A percentile compares a stretch with the other conserved stretches of the same genome.
phyloP scores from a whole-genome alignment of 208 protist species.

The Acanthamoeba sp. region DNA sequence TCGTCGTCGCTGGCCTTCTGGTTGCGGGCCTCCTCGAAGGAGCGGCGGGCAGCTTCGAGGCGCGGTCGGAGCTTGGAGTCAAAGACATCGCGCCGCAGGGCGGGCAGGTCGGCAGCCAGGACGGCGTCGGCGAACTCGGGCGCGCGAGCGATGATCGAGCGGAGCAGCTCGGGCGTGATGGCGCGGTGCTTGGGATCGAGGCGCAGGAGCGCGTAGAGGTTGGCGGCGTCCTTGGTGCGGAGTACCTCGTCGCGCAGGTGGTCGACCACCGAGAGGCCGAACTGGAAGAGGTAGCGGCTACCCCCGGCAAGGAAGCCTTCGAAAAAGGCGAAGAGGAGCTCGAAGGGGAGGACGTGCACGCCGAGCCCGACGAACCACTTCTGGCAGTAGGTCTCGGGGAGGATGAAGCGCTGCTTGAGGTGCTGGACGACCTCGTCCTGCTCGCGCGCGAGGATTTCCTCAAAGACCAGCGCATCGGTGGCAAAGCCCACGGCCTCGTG shows the following conservation, averaged over 20 bases:
- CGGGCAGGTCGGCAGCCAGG: neutral
- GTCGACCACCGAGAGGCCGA: slow-evolving; percentile 37
- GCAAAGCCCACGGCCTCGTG: slow-evolving; percentile 49
- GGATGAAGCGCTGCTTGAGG: slow-evolving; percentile 53
- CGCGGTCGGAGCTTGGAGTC: neutral
- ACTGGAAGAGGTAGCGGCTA: slow-evolving; percentile 46
- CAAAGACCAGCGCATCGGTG: slow-evolving; percentile 35
- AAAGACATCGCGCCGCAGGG: neutral
- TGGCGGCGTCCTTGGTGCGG: neutral
- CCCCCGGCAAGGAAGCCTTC: slow-evolving; percentile 27
- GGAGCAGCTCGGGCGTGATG: neutral
- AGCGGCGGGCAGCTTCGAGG: slow-evolving; percentile 7
- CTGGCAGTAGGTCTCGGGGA: slow-evolving; percentile 57
- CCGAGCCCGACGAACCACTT: slow-evolving; percentile 54
- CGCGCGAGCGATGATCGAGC: neutral
- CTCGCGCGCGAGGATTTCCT: neutral
- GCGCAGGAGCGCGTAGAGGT: slow-evolving; percentile 51
- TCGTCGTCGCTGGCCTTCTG: neutral
- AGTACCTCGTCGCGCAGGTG: slow-evolving; percentile 27
- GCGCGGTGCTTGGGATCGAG: slow-evolving; percentile 26
- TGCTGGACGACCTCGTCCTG: neutral
- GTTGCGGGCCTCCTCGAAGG: neutral
- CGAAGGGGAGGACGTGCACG: slow-evolving; percentile 52
- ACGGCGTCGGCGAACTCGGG: neutral
- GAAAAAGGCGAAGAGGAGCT: slow-evolving; percentile 45